A percentile compares a stretch with the other conserved stretches of the same genome.
Evolutionary conservation across 1,284 basidiomycete genomes (phyloP).

Genomic region (Rhodotorula sp.): DNA sequence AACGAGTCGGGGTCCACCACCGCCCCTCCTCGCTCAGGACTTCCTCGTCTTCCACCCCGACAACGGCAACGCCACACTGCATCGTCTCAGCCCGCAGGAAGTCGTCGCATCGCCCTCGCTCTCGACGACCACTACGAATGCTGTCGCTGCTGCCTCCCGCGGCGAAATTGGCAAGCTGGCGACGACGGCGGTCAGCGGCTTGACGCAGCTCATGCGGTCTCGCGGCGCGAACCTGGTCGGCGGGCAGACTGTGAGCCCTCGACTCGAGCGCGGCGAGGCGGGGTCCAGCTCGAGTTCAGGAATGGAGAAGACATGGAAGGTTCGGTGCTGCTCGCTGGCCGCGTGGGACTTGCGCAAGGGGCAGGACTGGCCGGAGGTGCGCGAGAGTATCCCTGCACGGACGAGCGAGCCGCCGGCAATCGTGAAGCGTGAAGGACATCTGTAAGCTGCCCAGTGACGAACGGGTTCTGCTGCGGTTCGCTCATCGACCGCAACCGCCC

Average conservation of each 20-base stretch:
- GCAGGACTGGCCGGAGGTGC: slow-evolving; percentile 12
- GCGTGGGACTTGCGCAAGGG: slow-evolving; percentile 24
- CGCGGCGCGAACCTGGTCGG: slow-evolving; percentile 6
- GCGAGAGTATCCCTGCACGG: slow-evolving; percentile 5
- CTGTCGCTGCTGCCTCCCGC: slow-evolving; percentile 1
- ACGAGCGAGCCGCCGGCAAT: too few relatives aligned
- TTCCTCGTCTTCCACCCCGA: slow-evolving; percentile 21
- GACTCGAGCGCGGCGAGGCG: not conserved
- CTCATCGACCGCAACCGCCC: not conserved
- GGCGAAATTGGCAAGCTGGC: slow-evolving; percentile 35
- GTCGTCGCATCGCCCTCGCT: not conserved
- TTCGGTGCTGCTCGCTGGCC: slow-evolving; percentile 7
- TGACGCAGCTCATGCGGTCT: slow-evolving; percentile 33
- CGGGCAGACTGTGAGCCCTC: too few relatives aligned
- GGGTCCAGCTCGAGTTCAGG: not conserved
- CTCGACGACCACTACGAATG: not conserved
- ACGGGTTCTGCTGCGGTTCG: too few relatives aligned
- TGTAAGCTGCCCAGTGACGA: too few relatives aligned
- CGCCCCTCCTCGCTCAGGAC: slow-evolving; percentile 11
- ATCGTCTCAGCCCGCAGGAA: slow-evolving; percentile 17
- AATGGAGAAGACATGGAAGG: slow-evolving; percentile 17
- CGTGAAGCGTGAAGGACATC: too few relatives aligned
- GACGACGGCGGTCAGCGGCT: slow-evolving; percentile 32
- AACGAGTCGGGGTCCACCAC: not conserved
- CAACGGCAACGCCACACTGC: slow-evolving; percentile 1